Evolutionary conservation across 2,329 filamentous ascomycete species (phyloP), one percentile per base, ranked within the genome.

Genomic region (Botrytis pseudocinerea): DNA sequence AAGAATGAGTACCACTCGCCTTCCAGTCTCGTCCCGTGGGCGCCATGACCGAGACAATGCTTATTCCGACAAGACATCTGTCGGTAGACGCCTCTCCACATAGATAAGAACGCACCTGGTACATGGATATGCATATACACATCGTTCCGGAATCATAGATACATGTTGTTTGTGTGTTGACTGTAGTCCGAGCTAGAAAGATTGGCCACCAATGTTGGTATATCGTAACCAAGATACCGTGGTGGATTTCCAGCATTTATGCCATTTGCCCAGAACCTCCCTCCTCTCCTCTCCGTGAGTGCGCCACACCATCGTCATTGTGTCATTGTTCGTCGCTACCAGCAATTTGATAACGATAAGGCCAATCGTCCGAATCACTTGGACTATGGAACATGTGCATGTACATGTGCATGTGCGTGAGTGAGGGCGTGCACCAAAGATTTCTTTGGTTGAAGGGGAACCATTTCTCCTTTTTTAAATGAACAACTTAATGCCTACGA

Each of bases 281-380:
- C 10, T 59, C 20, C 18, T 40, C 59, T 16, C 59, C 25, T 40
- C 25, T 40, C 25, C 12, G 14, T 42, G n/a, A 59, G 14, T 62
- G 60, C 60, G 38, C 60, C 60, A 62, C 35, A n/a, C 40, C 22
- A n/a, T 61, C 59, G 59, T 61, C 59, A 61, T 61, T 61, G 59
- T 40, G 59, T 61, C 59, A 61, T 61, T 61, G 59, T 40, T 40
- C 22, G 12, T 28, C 14, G 5, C 4, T n/a, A 51, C 25, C 25
- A 54, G 35, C 18, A 16, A n/a, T n/a, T n/a, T n/a, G 60, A 62
- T 62, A 62, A 62, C 51, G 60, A 62, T 62, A 62, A 62, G 60
- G 14, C 35, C 28, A 35, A 59, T 57, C 51, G 54, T 59, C 28
- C 28, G 6, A 59, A 60, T 38, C 20, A 40, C 8, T 40, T n/a